Evolutionary conservation across 106 monocot species (phyloP).

Genomic region (Dendrobium nobile): DNA sequence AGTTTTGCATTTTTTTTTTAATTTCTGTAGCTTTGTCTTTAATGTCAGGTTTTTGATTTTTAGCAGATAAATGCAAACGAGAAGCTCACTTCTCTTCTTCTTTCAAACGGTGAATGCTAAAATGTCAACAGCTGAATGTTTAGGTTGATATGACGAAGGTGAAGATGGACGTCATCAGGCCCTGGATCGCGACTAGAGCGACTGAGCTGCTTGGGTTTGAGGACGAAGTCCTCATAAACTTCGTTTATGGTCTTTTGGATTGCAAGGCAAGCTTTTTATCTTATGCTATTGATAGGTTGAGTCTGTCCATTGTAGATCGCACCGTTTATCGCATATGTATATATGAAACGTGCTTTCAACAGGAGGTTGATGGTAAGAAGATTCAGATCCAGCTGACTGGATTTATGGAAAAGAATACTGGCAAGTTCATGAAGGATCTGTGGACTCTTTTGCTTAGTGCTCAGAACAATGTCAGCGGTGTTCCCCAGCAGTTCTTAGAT

Average conservation of each 20-base stretch:
- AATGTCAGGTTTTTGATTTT: conserved; percentile 9
- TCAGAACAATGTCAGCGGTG: conserved; percentile 86
- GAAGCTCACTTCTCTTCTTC: conserved; percentile 10
- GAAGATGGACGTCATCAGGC: conserved; percentile 91
- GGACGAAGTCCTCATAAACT: conserved; percentile 98
- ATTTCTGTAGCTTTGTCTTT: neutral
- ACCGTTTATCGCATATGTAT: neutral
- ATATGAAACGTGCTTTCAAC: neutral
- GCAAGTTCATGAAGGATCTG: conserved; percentile 97
- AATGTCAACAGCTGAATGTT: conserved; percentile 12
- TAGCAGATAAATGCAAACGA: conserved; percentile 5
- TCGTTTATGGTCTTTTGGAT: conserved; percentile 82
- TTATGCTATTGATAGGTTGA: neutral
- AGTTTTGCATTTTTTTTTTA: neutral
- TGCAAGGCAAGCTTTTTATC: conserved; percentile 34
- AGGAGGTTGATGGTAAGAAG: conserved; percentile 83
- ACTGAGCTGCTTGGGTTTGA: conserved; percentile 95
- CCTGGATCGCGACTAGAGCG: conserved; percentile 87
- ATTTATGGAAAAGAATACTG: conserved; percentile 94
- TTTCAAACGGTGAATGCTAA: conserved; percentile 10
- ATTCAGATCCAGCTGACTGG: conserved; percentile 95
- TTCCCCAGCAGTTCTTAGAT: conserved; percentile 95
- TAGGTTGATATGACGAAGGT: conserved; percentile 92
- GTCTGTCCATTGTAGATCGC: neutral
- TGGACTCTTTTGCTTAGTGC: conserved; percentile 86